Evolutionary conservation across 1,284 basidiomycete genomes (phyloP), one percentile per base, ranked within the genome.

Genomic region (Ceratobasidium sp.): DNA sequence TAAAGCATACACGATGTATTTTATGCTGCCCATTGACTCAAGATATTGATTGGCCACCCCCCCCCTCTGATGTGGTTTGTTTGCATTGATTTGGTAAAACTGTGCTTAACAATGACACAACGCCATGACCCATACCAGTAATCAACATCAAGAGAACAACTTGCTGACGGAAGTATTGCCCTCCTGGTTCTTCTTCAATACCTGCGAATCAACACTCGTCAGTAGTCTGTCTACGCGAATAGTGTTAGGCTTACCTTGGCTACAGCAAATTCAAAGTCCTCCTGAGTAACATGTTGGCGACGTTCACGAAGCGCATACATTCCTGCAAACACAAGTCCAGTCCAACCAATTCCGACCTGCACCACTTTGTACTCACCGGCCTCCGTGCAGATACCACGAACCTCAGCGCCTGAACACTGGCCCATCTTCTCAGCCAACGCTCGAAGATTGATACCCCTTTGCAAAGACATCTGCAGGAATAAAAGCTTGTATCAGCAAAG

Each of bases 351-450:
- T 25, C 2, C 7, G 15, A 34, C 4, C 31, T 8, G 52, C 38
- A 29, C 22, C n/a, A 69, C 12, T 22, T 38, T 17, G 17, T 57
- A 80, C 87, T 75, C 75, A 88, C 94, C 95, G 31, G 96, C 96
- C 83, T 99, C 96, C 0, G 96, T 98, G 79, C 96, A 98, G 76
- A 99, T 98, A 82, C 96, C 96, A 38, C 96, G 87, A 12, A 98
- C 96, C 79, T 99, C 96, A 5, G 96, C 96, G 76, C 96, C 96
- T 1, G 94, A 97, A 78, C 96, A 98, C 77, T 96, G 93, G 2
- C 96, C 96, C 96, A 98, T 99, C 86, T 98, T 98, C 79, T 98
- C 96, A 0, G 96, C 96, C 15, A 98, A 84, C 0, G 91, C 88
- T 35, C 94, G 90, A 31, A 98, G 86, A 81, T 99, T 96, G 81